Evolutionary conservation across 495 filamentous ascomycete genomes (phyloP), one percentile per base, ranked within the genome.

Genomic region (Talaromyces nanjingensis): DNA sequence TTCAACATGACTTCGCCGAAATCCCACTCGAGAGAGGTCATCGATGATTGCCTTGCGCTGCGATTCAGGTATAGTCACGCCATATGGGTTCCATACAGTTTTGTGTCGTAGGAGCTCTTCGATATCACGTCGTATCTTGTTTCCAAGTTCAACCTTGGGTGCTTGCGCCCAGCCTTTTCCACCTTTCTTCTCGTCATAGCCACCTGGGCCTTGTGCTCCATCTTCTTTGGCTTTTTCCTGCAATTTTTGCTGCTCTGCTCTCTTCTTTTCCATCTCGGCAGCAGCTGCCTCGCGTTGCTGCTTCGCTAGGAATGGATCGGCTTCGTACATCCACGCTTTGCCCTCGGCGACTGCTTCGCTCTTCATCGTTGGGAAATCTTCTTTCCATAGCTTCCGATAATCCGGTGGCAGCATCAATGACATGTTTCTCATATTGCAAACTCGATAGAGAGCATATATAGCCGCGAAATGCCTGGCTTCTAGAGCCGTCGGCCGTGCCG

Each of bases 401-500:
- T 85, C 87, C 1, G 96, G 94, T n/a, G 94, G 94, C 64, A 98
- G 78, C 80, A 90, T 91, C 81, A 96, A 91, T 69, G 96, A 91
- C 45, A 96, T 82, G 66, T 97, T 98, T 67, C 89, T 89, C 90
- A 93, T 96, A 70, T 88, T 96, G 75, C 89, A 91, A 1, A 98
- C 90, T 42, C 94, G 86, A 72, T 91, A 97, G 4, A 98, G 82
- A 1, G 89, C 88, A 76, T 91, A 98, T 0, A 93, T 89, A 2
- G 96, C 94, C 14, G 91, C 91, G 65, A 94, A 93, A 78, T 98
- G 92, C 64, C 88, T 86, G 45, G 96, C 94, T 75, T 98, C 96
- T 22, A 98, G 77, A 9, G 91, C 84, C 1, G 89, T 93, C 16
- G 88, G 81, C 71, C 89, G 87, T 8, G 77, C 71, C 12, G 88